Percentiles rank a stretch among this genome's conserved stretches.
Evolutionary conservation across 257 asterid species (phyloP).

Genomic region (Asclepias syriaca): DNA sequence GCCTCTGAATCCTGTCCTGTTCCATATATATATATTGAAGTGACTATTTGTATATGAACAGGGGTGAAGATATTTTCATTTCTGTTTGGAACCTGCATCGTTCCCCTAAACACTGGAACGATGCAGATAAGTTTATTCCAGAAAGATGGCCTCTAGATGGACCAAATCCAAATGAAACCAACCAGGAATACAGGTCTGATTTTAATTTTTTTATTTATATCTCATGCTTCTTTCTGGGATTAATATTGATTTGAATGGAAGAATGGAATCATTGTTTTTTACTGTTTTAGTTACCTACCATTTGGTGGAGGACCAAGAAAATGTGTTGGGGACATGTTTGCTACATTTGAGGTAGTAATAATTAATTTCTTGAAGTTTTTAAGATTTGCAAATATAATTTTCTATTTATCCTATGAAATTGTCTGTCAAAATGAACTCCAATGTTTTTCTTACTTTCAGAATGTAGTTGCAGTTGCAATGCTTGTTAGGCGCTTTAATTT

Average conservation of each 20-base stretch:
- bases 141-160: slow-evolving; percentile 98
- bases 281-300: slow-evolving; percentile 72
- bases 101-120: slow-evolving; percentile 76
- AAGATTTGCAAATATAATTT: not conserved
- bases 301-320: slow-evolving; percentile 99
- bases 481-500: slow-evolving; percentile 85
- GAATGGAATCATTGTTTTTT: slow-evolving; percentile 11
- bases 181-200: slow-evolving; percentile 85
- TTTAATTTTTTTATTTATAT: not conserved
- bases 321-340: slow-evolving; percentile 97
- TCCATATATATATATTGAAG: not conserved
- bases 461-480: slow-evolving; percentile 77
- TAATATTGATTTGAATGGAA: not conserved
- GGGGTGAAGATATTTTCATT: slow-evolving; percentile 91
- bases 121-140: slow-evolving; percentile 80
- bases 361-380: slow-evolving; percentile 9
- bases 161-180: slow-evolving; percentile 93
- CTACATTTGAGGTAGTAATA: slow-evolving; percentile 93
- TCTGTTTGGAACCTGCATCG: slow-evolving; percentile 97
- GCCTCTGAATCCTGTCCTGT: not conserved
- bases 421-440: not conserved
- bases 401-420: not conserved
- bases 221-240: not conserved
- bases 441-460: slow-evolving; percentile 36
- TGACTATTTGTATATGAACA: slow-evolving; percentile 19